Evolutionary conservation across 2,329 filamentous ascomycete genomes (phyloP), one percentile per base, ranked within the genome.

Genomic region (Cordyceps cateniannulata): DNA sequence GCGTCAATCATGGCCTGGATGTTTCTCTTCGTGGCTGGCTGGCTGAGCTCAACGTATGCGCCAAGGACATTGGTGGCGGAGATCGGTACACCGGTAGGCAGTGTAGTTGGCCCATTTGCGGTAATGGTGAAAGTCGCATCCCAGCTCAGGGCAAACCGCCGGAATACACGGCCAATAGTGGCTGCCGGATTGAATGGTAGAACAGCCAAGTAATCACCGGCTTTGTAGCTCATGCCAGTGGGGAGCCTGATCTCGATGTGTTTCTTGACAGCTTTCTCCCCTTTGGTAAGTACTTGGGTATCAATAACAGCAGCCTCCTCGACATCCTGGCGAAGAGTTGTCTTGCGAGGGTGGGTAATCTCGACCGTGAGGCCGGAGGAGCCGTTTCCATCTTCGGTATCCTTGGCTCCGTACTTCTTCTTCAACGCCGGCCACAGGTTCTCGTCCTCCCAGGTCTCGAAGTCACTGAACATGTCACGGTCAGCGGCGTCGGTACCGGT

Each of bases 121-220:
- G 75, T 73, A 51, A 91, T 85, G 9, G 81, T 85, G 48, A 91
- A 73, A 63, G 83, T 80, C 2, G 85, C 82, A 69, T 93, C 89
- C 83, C 86, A 88, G 0, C 87, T 81, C 0, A 93, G 74, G 1
- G 81, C 75, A 69, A 92, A 93, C 22, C 81, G 78, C 20, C 81
- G 77, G 73, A 91, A 83, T 0, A 83, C 87, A 9, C 88, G 80
- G 5, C 80, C 78, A 3, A 93, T 82, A 10, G 77, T 84, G 32
- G 80, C 73, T 50, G 79, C 78, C 1, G 85, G 84, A 69, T 93
- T 93, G 32, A 90, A 73, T 0, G 90, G 90, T 1, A 92, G 76
- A 2, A 92, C 78, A 0, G 88, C 87, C 0, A 93, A 80, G 69
- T 95, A 93, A 69, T 93, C 90, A 16, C 90, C 90, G 2, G 87